Evolutionary conservation across 2,329 filamentous ascomycete genomes (phyloP).

Genomic region (Botrytis deweyae): DNA sequence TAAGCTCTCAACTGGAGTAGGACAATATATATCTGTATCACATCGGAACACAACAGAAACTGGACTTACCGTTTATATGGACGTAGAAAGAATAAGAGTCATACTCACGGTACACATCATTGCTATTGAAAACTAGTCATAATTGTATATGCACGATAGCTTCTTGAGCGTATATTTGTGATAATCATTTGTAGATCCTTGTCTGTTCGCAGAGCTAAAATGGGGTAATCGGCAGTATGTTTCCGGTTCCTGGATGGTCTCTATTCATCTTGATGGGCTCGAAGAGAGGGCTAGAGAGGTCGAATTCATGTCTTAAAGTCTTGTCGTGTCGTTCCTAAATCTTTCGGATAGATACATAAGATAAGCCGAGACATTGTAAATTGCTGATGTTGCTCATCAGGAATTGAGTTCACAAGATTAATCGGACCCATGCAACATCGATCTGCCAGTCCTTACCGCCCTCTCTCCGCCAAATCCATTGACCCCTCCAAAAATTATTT

Average conservation of each 20-base stretch:
- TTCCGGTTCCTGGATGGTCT: not conserved
- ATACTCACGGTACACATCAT: not conserved
- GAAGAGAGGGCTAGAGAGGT: not conserved
- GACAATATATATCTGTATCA: not conserved
- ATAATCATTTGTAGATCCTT: not conserved
- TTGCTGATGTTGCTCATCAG: not conserved
- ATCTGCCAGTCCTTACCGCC: not conserved
- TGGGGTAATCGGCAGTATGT: not conserved
- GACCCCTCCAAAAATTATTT: conserved; percentile 14
- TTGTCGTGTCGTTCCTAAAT: not conserved
- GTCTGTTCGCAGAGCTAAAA: not conserved
- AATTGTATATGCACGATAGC: not conserved
- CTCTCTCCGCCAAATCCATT: not conserved
- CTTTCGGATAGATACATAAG: not conserved
- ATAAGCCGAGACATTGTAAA: not conserved
- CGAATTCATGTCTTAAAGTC: not conserved
- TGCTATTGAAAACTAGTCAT: not conserved
- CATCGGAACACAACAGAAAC: not conserved
- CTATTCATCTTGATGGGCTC: not conserved
- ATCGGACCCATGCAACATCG: not conserved
- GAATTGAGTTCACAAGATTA: not conserved
- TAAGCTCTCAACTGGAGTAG: not conserved
- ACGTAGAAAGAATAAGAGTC: not conserved
- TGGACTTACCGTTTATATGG: not conserved
- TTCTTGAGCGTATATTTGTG: not conserved